A percentile compares a stretch with the other conserved stretches of the same genome.
Evolutionary conservation across 768 basidiomycete genomes (phyloP).

Genomic region (Pleurotus sapidus): DNA sequence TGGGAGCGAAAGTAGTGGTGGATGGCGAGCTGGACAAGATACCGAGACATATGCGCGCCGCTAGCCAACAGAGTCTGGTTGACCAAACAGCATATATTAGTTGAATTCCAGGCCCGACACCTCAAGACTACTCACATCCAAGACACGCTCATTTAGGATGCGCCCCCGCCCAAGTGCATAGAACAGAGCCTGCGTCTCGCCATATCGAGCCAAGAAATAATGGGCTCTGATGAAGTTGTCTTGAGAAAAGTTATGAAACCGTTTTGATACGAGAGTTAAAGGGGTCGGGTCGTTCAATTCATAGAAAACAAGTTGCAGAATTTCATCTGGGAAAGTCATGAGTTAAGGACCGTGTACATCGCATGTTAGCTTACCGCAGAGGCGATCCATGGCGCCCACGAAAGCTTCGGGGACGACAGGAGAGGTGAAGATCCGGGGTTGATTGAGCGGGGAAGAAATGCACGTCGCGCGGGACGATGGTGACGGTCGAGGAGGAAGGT

Average conservation of each 20-base stretch:
- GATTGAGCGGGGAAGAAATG: slow-evolving; percentile 12
- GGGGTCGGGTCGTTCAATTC: slow-evolving; percentile 64
- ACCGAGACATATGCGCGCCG: slow-evolving; percentile 76
- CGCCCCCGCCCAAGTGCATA: slow-evolving; percentile 74
- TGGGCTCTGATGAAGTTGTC: slow-evolving; percentile 76
- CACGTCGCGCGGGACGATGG: slow-evolving; percentile 12
- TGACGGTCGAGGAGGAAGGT: slow-evolving; percentile 21
- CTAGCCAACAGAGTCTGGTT: slow-evolving; percentile 67
- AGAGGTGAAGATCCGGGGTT: slow-evolving; percentile 11
- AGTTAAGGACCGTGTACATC: slow-evolving; percentile 11
- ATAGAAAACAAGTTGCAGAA: slow-evolving; percentile 72
- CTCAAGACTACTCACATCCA: slow-evolving; percentile 54
- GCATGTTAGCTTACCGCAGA: slow-evolving; percentile 52
- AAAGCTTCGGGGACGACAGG: slow-evolving; percentile 8
- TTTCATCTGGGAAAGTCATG: slow-evolving; percentile 41
- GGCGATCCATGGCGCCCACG: slow-evolving; percentile 49
- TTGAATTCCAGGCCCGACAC: too few relatives aligned
- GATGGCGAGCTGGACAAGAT: slow-evolving; percentile 73
- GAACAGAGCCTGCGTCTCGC: slow-evolving; percentile 66
- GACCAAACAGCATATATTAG: too few relatives aligned
- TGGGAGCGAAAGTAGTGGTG: slow-evolving; percentile 78
- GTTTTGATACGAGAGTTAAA: slow-evolving; percentile 55
- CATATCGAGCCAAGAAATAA: slow-evolving; percentile 77
- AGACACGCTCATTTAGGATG: slow-evolving; percentile 59
- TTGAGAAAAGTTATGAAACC: slow-evolving; percentile 59